Percentiles rank a stretch among this genome's conserved stretches.
Conservation (phyloP, 2,329 filamentous ascomycete genomes). For the Fusarium circinatum region DNA sequence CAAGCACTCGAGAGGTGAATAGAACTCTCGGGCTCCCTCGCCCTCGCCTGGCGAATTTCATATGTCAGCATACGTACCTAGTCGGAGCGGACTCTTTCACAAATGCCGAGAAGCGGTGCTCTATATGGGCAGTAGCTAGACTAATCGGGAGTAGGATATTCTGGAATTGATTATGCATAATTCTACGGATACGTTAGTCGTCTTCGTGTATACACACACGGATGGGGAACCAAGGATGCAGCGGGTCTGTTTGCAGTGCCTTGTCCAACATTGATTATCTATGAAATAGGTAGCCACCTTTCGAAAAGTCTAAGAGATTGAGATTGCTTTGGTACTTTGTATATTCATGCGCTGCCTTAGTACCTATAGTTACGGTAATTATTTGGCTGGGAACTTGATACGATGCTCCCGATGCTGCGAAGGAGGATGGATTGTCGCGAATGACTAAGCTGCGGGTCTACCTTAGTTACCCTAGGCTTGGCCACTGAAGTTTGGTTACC, state of each 20-base stretch:
- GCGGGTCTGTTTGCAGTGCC: not conserved
- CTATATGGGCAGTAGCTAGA: not conserved
- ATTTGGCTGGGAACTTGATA: not conserved
- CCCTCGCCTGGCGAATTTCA: constrained; percentile 1
- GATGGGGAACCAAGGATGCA: not conserved
- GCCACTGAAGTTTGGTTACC: not conserved
- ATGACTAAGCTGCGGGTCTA: not conserved
- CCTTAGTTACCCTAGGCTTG: not conserved
- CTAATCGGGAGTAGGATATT: constrained; percentile 6
- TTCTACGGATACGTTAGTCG: not conserved
- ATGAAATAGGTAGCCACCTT: not conserved
- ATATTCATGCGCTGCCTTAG: not conserved
- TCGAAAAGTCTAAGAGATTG: not conserved
- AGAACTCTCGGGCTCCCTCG: constrained; percentile 2
- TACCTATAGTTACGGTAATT: too few relatives aligned
- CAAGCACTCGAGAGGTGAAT: constrained; percentile 10
- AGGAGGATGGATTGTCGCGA: not conserved
- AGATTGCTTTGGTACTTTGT: not conserved
- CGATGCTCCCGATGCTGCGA: not conserved
- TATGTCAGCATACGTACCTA: not conserved
- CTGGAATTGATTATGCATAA: constrained; percentile 25
- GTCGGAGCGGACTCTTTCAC: not conserved
- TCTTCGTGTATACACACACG: not conserved
- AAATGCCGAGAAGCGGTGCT: not conserved
- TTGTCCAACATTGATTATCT: not conserved